Base-by-base conservation (phyloP, 1,139 yeast genomes). In the Kluyveromyces sp. region DNA sequence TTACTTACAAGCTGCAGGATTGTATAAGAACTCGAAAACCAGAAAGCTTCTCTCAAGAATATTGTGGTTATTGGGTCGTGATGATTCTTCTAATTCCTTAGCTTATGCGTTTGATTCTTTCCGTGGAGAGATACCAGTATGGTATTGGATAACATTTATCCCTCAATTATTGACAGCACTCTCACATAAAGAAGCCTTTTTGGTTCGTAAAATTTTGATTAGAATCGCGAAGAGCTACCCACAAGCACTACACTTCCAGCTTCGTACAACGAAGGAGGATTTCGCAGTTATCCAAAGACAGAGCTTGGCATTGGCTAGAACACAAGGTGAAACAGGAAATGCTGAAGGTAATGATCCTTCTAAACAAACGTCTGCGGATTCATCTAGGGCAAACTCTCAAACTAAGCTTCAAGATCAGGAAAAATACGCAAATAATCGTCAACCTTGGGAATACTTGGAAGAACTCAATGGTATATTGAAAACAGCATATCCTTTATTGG, bases 141-240 rank as follows among this genome's bases (percentile, higher is more conserved):
- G 99, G 99, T 92, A 92, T 63, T 94, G 98, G 98, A 88, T 92
- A 39, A 88, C 97, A 0, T 92, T 85, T 58, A 89, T 94, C 57
- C 98, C 98, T 3, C 98, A 94, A 66, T 73, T 94, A 51, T 73
- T 94, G 58, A 83, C 96, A 0, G 83, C 96, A 0, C 73, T 94
- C 53, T 85, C 97, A 3, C 95, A 89, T 56, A 83, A 81, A 57
- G 98, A 94, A 63, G 97, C 96, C 0, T 76, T 81, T 48, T 74
- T 88, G 63, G 96, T 92, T 1, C 81, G 95, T 52, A 92, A 83
- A 59, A 84, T 94, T 43, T 75, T 94, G 62, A 83, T 89, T 43
- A 77, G 95, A 58, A 92, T 94, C 60, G 98, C 98, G 1, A 92
- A 92, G 70, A 83, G 89, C 45, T 94, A 86, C 66, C 99, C 99